Base-by-base conservation (phyloP, 192 early-diverging fungal species). In the Coemansia sp. region DNA sequence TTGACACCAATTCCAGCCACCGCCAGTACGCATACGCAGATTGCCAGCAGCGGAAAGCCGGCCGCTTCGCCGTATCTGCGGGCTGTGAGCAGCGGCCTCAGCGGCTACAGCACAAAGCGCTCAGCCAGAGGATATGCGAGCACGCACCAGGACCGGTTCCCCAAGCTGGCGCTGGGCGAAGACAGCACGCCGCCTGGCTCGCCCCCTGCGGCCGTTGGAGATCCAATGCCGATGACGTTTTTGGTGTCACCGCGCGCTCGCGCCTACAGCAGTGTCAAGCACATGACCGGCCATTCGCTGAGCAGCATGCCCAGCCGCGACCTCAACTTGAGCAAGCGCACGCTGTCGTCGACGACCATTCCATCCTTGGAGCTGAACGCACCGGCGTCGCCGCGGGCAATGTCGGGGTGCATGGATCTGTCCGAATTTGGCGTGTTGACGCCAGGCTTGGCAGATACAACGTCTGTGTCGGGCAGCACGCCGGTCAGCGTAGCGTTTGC, bases 181-280 rank as follows among this genome's bases (percentile, higher is more conserved):
- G 58, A 55, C 10, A 49, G 68, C 58, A 61, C 64, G 36, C 58
- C 71, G 23, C 58, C 61, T 3, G 71, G 71, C 18, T 63, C 72
- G 55, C 70, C 70, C 3, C 67, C 64, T 31, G 64, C 57, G 17
- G 71, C 61, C 51, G 38, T 44, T 3, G 59, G 58, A 3, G 51
- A 55, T 5, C 26, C 63, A 2, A 63, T 64, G 53, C 76, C 76
- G 10, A 70, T 79, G 77, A 79, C 77, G 34, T 79, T 79, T 51
- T 25, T 79, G 40, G 77, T 79, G 26, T 79, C 77, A 17, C 68
- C 77, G 26, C 67, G 77, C 6, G 67, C 68, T 11, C 71, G 77
- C 10, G 71, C 77, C 23, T 64, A 57, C 65, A 79, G 67, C 8
- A 64, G 71, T 59, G 40, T 64, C 56, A 67, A 51, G 31, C 71